Conservation (phyloP, 768 basidiomycete genomes). For the Mycena metata region DNA sequence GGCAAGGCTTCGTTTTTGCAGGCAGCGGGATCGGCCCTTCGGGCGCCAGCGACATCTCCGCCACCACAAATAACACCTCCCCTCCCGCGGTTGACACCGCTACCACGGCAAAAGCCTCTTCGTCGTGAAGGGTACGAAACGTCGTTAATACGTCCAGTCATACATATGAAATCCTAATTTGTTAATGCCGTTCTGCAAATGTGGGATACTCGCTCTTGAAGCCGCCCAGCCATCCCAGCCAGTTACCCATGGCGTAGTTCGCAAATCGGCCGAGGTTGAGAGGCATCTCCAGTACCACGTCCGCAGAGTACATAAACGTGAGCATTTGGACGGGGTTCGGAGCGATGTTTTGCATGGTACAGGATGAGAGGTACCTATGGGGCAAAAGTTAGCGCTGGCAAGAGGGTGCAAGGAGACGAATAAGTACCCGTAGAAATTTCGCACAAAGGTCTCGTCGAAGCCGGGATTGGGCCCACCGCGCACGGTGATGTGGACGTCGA, state of each 20-base stretch:
- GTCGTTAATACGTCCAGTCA: too few species aligned
- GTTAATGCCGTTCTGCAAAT: conserved; percentile 24
- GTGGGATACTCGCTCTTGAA: conserved; percentile 42
- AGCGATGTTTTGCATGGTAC: conserved; percentile 39
- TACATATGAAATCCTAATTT: too few species aligned
- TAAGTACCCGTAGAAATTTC: conserved; percentile 42
- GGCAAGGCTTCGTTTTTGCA: too few species aligned
- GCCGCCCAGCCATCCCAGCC: conserved; percentile 43
- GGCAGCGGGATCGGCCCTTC: too few species aligned
- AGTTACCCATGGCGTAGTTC: conserved; percentile 42
- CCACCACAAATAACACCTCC: too few species aligned
- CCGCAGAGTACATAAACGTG: conserved; percentile 44
- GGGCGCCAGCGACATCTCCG: too few species aligned
- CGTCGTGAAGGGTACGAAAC: too few species aligned
- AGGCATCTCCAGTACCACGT: conserved; percentile 45
- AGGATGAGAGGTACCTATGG: conserved; percentile 40
- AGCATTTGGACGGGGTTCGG: conserved; percentile 47
- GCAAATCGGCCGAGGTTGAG: conserved; percentile 40
- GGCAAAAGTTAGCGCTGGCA: not conserved
- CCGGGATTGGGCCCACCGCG: conserved; percentile 45
- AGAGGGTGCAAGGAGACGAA: not conserved
- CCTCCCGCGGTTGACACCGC: too few species aligned
- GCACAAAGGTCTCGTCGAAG: conserved; percentile 46
- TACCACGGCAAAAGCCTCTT: too few species aligned
- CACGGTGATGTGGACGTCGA: conserved; percentile 44